Conservation (phyloP, 2,329 filamentous ascomycete genomes). For the Tolypocladium tropicale region DNA sequence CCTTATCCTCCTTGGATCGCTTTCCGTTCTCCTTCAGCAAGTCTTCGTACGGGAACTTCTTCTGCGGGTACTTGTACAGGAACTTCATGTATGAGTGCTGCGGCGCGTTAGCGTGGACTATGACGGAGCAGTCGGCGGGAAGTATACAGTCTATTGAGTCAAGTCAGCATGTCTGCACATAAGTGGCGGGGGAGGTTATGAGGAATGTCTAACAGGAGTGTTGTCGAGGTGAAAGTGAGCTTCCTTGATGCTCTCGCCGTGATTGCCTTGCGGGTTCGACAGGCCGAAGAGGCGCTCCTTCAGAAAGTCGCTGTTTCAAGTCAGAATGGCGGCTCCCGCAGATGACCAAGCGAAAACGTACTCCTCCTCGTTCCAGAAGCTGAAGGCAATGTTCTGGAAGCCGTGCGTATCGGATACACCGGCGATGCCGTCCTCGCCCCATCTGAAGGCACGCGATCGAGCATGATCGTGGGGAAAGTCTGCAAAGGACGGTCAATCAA, state of each 20-base stretch:
- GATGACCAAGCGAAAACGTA: conserved; percentile 23
- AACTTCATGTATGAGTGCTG: conserved; percentile 99
- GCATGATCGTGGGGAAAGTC: conserved; percentile 93
- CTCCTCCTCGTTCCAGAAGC: conserved; percentile 98
- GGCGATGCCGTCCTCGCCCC: conserved; percentile 95
- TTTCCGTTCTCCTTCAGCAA: conserved; percentile 74
- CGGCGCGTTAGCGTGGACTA: conserved; percentile 8
- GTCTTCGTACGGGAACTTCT: conserved; percentile 83
- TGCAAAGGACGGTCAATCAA: conserved; percentile 24
- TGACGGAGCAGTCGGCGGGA: not conserved
- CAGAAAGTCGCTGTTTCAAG: conserved; percentile 60
- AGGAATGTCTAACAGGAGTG: conserved; percentile 50
- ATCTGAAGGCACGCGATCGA: conserved; percentile 78
- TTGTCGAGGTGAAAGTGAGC: conserved; percentile 95
- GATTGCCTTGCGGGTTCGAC: conserved; percentile 93
- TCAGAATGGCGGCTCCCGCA: conserved; percentile 9
- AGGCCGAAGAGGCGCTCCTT: conserved; percentile 93
- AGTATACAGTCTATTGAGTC: conserved; percentile 31
- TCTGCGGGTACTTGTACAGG: conserved; percentile 94
- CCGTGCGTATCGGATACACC: conserved; percentile 89
- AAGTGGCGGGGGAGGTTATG: not conserved
- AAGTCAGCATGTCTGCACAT: conserved; percentile 13
- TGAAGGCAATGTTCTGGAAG: conserved; percentile 83
- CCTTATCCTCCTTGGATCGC: conserved; percentile 64
- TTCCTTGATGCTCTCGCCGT: conserved; percentile 95